A percentile compares a stretch with the other conserved stretches of the same genome.
Evolutionary conservation across 2,329 filamentous ascomycete species (phyloP).

Genomic region (Ophiocordyceps robertsii): DNA sequence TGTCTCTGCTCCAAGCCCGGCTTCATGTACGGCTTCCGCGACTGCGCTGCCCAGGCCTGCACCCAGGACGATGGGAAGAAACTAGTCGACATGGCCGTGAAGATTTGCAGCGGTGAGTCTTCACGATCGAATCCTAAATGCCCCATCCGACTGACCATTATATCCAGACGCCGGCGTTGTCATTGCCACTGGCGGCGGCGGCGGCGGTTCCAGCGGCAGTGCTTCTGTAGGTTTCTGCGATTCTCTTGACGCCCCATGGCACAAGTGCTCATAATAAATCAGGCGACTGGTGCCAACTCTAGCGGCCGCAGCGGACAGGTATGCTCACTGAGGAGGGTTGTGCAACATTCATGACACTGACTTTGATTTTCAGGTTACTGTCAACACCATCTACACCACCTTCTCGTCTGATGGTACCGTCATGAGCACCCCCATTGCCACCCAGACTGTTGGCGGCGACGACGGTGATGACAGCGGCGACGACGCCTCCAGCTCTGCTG

Average conservation of each 20-base stretch:
- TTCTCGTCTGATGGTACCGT: conserved; percentile 17
- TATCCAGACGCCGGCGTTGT: conserved; percentile 17
- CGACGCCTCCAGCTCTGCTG: conserved; percentile 1
- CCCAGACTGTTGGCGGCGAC: conserved; percentile 16
- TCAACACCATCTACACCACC: conserved; percentile 24
- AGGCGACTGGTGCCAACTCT: not conserved
- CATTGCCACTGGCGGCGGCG: conserved; percentile 11
- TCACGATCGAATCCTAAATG: too few relatives aligned
- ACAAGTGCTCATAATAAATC: not conserved
- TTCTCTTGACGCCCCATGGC: not conserved
- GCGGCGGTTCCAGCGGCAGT: conserved; percentile 8
- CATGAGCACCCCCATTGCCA: conserved; percentile 16
- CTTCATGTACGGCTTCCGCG: conserved; percentile 36
- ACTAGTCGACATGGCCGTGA: conserved; percentile 24
- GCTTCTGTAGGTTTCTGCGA: not conserved
- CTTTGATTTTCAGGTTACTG: not conserved
- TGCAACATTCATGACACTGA: not conserved
- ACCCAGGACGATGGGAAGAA: conserved; percentile 17
- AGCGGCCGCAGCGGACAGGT: not conserved
- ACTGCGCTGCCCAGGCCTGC: conserved; percentile 35
- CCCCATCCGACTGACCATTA: not conserved
- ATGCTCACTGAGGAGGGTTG: not conserved
- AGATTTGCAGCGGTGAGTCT: conserved; percentile 25
- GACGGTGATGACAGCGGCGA: conserved; percentile 1
- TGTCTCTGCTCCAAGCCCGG: conserved; percentile 34